Conservation (phyloP, 495 filamentous ascomycete species). For the Articulospora tetracladia region DNA sequence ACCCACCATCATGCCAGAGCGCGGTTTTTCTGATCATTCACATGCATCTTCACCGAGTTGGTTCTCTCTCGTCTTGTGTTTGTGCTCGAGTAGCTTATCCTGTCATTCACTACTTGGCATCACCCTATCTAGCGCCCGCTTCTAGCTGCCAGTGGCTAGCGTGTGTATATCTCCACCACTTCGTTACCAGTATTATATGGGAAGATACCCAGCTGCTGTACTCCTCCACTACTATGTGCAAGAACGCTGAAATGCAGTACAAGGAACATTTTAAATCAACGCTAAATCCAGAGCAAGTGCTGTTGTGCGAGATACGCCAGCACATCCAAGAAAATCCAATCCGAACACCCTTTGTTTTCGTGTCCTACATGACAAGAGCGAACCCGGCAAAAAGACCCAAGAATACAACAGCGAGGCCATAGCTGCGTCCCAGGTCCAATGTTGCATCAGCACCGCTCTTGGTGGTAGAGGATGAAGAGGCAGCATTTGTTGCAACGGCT, state of each 20-base stretch:
- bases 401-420: constrained; percentile 53
- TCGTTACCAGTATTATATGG: constrained; percentile 2
- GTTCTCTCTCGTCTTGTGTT: too few species aligned
- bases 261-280: constrained; percentile 2
- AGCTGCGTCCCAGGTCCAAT: constrained; percentile 51
- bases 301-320: not conserved
- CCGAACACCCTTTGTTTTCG: not conserved
- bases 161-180: not conserved
- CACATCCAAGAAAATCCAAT: not conserved
- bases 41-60: too few species aligned
- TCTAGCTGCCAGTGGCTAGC: not conserved
- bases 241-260: constrained; percentile 12
- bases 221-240: not conserved
- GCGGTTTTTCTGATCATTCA: too few species aligned
- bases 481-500: constrained; percentile 28
- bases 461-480: constrained; percentile 24
- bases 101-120: not conserved
- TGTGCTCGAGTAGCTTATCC: not conserved
- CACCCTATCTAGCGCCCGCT: not conserved
- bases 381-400: constrained; percentile 62
- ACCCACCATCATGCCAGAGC: too few species aligned
- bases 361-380: constrained; percentile 48
- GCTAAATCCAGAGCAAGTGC: constrained; percentile 12
- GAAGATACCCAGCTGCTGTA: not conserved
- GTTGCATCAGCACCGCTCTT: constrained; percentile 34